A percentile compares a stretch with the other conserved stretches of the same genome.
These are phyloP conservation scores for Trypanosoma melophagium DNA, from an alignment of 208 protist species.

Conservation along the genomic window DNA sequence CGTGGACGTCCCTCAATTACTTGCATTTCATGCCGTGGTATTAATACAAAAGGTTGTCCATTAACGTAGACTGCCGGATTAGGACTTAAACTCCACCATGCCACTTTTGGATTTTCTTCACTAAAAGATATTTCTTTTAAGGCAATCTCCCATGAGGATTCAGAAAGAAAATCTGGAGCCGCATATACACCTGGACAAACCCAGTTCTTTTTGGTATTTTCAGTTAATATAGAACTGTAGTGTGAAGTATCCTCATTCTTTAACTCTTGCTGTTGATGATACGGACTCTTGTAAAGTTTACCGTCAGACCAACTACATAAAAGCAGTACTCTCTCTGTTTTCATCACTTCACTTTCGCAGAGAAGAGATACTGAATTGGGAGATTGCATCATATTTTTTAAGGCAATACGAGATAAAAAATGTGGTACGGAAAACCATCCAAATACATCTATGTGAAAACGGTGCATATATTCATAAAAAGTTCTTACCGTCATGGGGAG, in stretches of 20 bases:
- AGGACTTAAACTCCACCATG: constrained; percentile 48
- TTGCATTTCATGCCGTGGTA: constrained; percentile 34
- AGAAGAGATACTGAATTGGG: constrained; percentile 2
- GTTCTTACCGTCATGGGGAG: constrained; percentile 6
- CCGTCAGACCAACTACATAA: background rate
- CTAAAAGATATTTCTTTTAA: constrained; percentile 1
- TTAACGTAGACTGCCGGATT: constrained; percentile 39
- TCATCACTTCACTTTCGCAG: constrained; percentile 13
- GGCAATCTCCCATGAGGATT: constrained; percentile 20
- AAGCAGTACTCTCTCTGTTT: constrained; percentile 26
- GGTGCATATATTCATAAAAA: constrained; percentile 58
- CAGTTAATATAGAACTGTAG: background rate
- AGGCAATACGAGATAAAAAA: constrained; percentile 22
- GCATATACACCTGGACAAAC: constrained; percentile 25
- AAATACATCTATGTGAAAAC: constrained; percentile 43
- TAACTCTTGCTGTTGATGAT: background rate
- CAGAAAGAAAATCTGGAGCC: constrained; percentile 25
- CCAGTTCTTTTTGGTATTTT: constrained; percentile 3
- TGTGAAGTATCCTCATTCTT: background rate
- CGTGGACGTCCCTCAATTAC: constrained; percentile 31
- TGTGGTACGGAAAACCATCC: constrained; percentile 68
- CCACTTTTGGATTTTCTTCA: constrained; percentile 8
- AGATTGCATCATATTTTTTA: background rate
- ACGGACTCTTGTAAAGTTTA: background rate
- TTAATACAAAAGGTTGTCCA: constrained; percentile 28